Base-by-base conservation (phyloP, 2,329 filamentous ascomycete species). In the Pestalotiopsis sp. region DNA sequence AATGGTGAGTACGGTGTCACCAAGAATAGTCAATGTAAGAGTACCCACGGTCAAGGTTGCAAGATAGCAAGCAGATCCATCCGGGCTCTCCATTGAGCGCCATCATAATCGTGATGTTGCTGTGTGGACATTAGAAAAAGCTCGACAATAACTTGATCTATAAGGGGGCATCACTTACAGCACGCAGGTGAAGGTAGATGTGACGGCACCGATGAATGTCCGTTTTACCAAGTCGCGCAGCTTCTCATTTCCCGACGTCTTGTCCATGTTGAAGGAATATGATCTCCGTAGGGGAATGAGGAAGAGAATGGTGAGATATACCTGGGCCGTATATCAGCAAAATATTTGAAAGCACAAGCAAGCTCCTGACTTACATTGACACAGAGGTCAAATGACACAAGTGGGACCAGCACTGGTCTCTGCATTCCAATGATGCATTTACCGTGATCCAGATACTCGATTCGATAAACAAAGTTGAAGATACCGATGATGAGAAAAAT, bases 1-100 rank as follows among this genome's bases (percentile, higher is more conserved):
- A 6, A n/a, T 5, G 11, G 22, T 30, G 5, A 52, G 44, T n/a
- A n/a, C n/a, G 17, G 17, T 9, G 44, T 11, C 17, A n/a, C 17
- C 44, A n/a, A n/a, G 20, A n/a, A n/a, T 20, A n/a, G 17, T 52
- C 14, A n/a, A 9, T 20, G 44, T 3, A 22, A 52, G 44, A 52
- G 78, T 9, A 65, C 82, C 73, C 76, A 88, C 88, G 84, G 73
- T 91, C 88, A 69, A 83, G 82, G 72, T 90, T 91, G 73, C 89
- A 91, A 72, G 86, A 88, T 80, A 89, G 88, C 3, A 91, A 81
- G 70, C 88, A 91, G 3, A 91, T 83, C 88, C 88, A 91, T 3
- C 85, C 88, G 2, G 86, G 88, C 73, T 91, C 88, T 13, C 88
- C 88, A 30, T 87, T 78, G 1, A 91, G 81, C 1, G 81, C 82